Conservation (phyloP, 2,329 filamentous ascomycete genomes). For the Apiospora hydei region DNA sequence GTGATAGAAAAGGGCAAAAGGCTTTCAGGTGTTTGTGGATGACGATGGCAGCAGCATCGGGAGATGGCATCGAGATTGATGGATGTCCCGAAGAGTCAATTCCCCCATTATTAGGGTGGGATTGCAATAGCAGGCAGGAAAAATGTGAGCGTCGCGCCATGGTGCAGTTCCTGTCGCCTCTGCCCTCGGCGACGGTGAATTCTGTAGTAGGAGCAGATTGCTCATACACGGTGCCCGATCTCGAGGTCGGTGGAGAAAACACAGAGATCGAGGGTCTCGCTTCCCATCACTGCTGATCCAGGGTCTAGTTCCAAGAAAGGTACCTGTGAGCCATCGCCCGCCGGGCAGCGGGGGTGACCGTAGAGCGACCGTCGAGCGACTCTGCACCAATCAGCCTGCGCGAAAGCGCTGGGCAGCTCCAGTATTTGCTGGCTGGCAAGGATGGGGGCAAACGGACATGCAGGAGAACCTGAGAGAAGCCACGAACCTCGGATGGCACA, state of each 20-base stretch:
- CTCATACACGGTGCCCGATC: constrained; percentile 21
- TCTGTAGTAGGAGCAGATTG: not conserved
- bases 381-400: not conserved
- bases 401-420: not conserved
- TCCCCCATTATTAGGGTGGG: not conserved
- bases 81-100: not conserved
- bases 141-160: not conserved
- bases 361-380: not conserved
- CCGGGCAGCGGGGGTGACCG: not conserved
- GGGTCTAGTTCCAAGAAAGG: constrained; percentile 8
- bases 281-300: constrained; percentile 18
- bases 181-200: constrained; percentile 7
- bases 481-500: not conserved
- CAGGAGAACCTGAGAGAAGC: constrained; percentile 5
- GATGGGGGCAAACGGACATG: not conserved
- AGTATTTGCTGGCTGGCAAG: not conserved
- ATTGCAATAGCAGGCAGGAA: not conserved
- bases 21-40: not conserved
- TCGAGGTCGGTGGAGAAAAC: constrained; percentile 22
- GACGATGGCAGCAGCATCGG: constrained; percentile 17
- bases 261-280: constrained; percentile 15
- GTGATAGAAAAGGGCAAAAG: not conserved
- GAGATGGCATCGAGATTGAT: constrained; percentile 24
- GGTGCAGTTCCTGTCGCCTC: not conserved
- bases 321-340: not conserved